phyloP scores from a whole-genome alignment of 495 filamentous ascomycete species.

The Rusavskia elegans region DNA sequence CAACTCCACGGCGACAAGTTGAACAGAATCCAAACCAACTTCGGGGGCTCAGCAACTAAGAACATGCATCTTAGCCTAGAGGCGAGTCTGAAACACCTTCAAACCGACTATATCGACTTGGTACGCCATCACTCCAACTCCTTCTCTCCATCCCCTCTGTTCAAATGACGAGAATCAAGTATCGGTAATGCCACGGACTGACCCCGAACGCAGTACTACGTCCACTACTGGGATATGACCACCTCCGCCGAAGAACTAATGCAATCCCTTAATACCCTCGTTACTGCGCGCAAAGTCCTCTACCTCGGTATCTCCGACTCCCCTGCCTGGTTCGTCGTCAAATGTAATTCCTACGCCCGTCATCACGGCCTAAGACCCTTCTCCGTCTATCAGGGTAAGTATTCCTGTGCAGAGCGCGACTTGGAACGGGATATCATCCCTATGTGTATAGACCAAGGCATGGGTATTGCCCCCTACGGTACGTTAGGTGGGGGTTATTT shows the following conservation, averaged over 20 bases:
- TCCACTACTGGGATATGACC: slow-evolving; percentile 44
- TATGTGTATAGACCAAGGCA: slow-evolving; percentile 37
- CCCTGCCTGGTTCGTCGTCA: slow-evolving; percentile 46
- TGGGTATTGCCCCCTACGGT: slow-evolving; percentile 41
- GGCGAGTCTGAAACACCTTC: slow-evolving; percentile 40
- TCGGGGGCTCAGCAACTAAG: slow-evolving; percentile 36
- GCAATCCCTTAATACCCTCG: slow-evolving; percentile 40
- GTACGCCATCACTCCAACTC: background rate
- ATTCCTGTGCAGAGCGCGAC: slow-evolving; percentile 32
- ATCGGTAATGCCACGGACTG: background rate
- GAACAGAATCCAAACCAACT: slow-evolving; percentile 31
- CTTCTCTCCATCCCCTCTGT: background rate
- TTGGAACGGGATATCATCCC: slow-evolving; percentile 42
- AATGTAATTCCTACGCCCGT: slow-evolving; percentile 43
- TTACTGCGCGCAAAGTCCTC: slow-evolving; percentile 41
- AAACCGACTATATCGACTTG: slow-evolving; percentile 46
- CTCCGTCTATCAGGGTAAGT: slow-evolving; percentile 47
- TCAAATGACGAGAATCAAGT: background rate
- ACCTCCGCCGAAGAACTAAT: slow-evolving; percentile 46
- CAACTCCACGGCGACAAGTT: slow-evolving; percentile 12
- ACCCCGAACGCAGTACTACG: slow-evolving; percentile 21
- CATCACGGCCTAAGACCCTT: slow-evolving; percentile 45
- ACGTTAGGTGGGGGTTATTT: slow-evolving; percentile 38
- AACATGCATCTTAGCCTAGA: slow-evolving; percentile 38
- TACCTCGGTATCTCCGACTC: slow-evolving; percentile 49